Percentiles rank a stretch among this genome's conserved stretches.
Evolutionary conservation across 192 early-diverging fungal species (phyloP).

Genomic region (Backusella morwellensis): DNA sequence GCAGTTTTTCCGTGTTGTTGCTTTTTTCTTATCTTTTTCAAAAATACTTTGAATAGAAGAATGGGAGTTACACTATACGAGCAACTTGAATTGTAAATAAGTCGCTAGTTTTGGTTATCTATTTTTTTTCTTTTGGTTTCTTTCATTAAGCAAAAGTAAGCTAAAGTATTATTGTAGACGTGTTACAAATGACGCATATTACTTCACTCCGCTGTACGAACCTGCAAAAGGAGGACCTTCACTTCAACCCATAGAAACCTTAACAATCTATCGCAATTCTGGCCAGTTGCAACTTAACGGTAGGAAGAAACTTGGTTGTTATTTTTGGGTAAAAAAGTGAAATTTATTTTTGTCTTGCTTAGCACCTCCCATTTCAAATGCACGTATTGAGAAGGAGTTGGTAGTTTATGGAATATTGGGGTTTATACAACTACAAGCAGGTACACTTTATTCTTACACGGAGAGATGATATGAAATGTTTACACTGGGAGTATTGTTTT

Average conservation of each 20-base stretch:
- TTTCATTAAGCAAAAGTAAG: neutral
- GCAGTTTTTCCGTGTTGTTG: neutral
- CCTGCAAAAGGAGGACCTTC: neutral
- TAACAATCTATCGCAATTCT: constrained; percentile 18
- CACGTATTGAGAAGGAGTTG: neutral
- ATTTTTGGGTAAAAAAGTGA: neutral
- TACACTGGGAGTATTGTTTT: neutral
- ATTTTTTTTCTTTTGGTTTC: too few relatives aligned
- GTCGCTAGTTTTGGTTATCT: neutral
- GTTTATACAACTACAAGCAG: constrained; percentile 63
- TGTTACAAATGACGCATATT: constrained; percentile 11
- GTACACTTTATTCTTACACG: constrained; percentile 31
- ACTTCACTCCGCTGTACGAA: constrained; percentile 17
- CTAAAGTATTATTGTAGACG: constrained; percentile 2
- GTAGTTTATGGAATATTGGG: constrained; percentile 66
- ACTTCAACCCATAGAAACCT: constrained; percentile 6
- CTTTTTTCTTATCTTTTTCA: neutral
- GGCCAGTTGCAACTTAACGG: constrained; percentile 20
- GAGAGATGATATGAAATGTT: neutral
- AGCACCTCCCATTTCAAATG: neutral
- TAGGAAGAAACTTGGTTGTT: neutral
- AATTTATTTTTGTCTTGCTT: neutral
- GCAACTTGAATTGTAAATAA: neutral
- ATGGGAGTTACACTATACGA: neutral
- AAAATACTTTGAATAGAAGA: neutral